Evolutionary conservation across 495 filamentous ascomycete species (phyloP).

Genomic region (Apiosordaria backusii): DNA sequence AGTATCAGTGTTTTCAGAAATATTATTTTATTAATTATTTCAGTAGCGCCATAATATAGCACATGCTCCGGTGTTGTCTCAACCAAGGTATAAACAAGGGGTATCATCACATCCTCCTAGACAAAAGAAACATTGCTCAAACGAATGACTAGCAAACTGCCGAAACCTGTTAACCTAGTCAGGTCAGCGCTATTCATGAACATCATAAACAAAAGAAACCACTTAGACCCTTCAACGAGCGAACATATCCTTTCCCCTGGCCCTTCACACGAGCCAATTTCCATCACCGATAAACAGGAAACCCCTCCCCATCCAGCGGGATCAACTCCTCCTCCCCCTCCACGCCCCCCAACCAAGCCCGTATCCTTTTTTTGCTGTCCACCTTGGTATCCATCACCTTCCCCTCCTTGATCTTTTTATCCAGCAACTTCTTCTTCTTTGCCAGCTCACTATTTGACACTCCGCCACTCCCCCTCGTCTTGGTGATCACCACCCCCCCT

Average conservation of each 20-base stretch:
- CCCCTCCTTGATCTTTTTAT: constrained; percentile 22
- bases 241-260: background rate
- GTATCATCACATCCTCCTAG: background rate
- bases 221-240: background rate
- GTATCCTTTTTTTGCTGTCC: constrained; percentile 24
- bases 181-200: background rate
- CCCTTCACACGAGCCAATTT: background rate
- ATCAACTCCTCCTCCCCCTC: constrained; percentile 10
- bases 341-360: constrained; percentile 24
- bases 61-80: no score
- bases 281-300: constrained; percentile 18
- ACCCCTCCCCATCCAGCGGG: constrained; percentile 19
- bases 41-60: background rate
- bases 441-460: background rate
- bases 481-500: background rate
- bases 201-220: background rate
- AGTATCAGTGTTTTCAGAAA: no score
- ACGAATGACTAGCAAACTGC: background rate
- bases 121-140: background rate
- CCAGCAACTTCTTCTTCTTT: constrained; percentile 15
- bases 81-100: background rate
- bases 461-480: background rate
- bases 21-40: background rate
- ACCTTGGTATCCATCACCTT: constrained; percentile 25
- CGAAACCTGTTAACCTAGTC: background rate